Evolutionary conservation across 176 grass and related monocot genomes (phyloP).

Genomic region (Oryza australiensis): DNA sequence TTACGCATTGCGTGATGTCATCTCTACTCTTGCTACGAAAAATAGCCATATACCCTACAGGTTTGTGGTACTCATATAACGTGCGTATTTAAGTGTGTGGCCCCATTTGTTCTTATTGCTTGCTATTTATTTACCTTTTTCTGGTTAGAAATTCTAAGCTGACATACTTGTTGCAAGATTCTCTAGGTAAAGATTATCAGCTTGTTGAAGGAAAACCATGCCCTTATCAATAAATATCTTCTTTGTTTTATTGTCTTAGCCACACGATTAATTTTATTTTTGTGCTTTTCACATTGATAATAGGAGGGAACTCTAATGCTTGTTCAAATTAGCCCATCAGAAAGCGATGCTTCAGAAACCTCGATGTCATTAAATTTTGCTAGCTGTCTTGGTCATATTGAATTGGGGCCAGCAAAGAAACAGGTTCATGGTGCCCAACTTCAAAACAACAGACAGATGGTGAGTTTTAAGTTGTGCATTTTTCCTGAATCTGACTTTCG

Average conservation of each 20-base stretch:
- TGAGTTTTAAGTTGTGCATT: conserved; percentile 29
- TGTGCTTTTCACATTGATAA: conserved; percentile 27
- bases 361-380: conserved; percentile 91
- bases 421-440: conserved; percentile 75
- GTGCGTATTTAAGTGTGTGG: neutral
- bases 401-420: conserved; percentile 84
- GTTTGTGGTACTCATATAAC: conserved; percentile 39
- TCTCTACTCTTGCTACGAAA: conserved; percentile 90
- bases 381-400: conserved; percentile 79
- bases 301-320: conserved; percentile 96
- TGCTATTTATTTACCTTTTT: conserved; percentile 20
- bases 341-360: conserved; percentile 78
- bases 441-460: conserved; percentile 88
- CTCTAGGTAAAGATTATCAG: conserved; percentile 88
- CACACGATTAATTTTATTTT: conserved; percentile 19
- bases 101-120: conserved; percentile 3
- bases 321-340: conserved; percentile 90
- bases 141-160: conserved; percentile 83
- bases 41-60: conserved; percentile 87
- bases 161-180: conserved; percentile 91
- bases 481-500: conserved; percentile 12
- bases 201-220: conserved; percentile 5
- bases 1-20: conserved; percentile 89
- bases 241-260: neutral
- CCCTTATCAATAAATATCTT: neutral